Evolutionary conservation across 768 basidiomycete species (phyloP).

Genomic region (Auricularia cornea): DNA sequence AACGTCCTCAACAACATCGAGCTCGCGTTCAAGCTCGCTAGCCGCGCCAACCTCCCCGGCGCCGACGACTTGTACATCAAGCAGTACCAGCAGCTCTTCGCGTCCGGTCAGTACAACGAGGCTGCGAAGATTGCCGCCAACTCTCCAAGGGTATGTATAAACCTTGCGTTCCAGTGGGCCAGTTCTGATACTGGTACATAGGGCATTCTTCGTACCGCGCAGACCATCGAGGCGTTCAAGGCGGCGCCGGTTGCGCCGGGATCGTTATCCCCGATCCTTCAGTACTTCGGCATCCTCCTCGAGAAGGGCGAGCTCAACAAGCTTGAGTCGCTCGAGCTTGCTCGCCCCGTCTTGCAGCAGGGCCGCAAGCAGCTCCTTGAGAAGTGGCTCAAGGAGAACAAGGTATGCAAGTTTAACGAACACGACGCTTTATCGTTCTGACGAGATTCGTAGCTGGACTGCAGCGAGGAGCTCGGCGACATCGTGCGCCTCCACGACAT

Average conservation of each 20-base stretch:
- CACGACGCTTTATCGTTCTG: neutral
- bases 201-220: conserved; percentile 91
- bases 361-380: conserved; percentile 94
- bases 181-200: conserved; percentile 1
- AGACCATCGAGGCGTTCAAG: conserved; percentile 98
- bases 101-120: conserved; percentile 79
- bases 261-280: conserved; percentile 88
- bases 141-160: conserved; percentile 52
- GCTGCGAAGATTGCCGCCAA: conserved; percentile 98
- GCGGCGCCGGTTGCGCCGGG: conserved; percentile 84
- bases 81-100: conserved; percentile 89
- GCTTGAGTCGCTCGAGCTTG: conserved; percentile 89
- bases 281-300: conserved; percentile 97
- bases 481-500: conserved; percentile 92
- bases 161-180: neutral
- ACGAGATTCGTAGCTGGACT: conserved; percentile 61
- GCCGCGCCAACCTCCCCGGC: conserved; percentile 91
- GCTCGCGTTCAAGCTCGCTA: conserved; percentile 95
- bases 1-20: conserved; percentile 93
- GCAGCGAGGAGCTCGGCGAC: conserved; percentile 97
- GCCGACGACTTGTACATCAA: conserved; percentile 94
- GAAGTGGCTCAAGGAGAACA: conserved; percentile 99
- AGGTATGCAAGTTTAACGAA: conserved; percentile 40
- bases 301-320: conserved; percentile 99
- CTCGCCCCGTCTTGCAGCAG: conserved; percentile 91